Base-by-base conservation (phyloP, 495 filamentous ascomycete genomes). In the Neurospora discreta region DNA sequence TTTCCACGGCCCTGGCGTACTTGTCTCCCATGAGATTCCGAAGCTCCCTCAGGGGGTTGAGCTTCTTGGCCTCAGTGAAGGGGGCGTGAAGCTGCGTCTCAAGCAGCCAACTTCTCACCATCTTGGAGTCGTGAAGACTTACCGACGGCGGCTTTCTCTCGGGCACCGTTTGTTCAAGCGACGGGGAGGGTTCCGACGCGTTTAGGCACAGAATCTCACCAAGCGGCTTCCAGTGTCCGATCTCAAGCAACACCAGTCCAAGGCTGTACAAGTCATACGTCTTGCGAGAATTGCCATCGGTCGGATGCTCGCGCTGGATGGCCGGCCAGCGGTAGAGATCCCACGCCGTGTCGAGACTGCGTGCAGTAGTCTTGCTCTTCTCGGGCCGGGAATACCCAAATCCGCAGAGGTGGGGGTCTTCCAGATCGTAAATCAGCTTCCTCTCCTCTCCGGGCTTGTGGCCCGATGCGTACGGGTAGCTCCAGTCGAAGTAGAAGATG, bases 261-360 rank as follows among this genome's bases (percentile, higher is more conserved):
- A 88, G 75, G 33, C 79, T 81, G 71, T 88, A 88, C 58, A 88
- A 73, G 70, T 88, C 85, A 73, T 85, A 85, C 30, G 78, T 80
- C 75, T 87, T 87, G 30, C 78, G 77, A n/a, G 78, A 80, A 70
- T 78, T 79, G 3, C 75, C 69, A 20, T 80, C 76, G 0, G 73
- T 78, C 0, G 76, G 78, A 11, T 44, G 52, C 65, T 79, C 38
- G 3, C 78, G 72, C 68, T 80, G 79, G 18, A 80, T 77, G 0
- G 40, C 67, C 0, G 75, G 76, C 79, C 76, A 82, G 72, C 77
- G 74, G 71, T 80, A 80, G 13, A 80, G 11, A 42, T 80, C 78
- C 78, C 78, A 80, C 0, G 69, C 68, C 23, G 74, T 71, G 11
- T 76, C 73, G 71, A 80, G 75, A 33, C 80, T 75, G 8, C 78